Conservation (phyloP, 1,284 basidiomycete species). For the Moesziomyces globuligerus region DNA sequence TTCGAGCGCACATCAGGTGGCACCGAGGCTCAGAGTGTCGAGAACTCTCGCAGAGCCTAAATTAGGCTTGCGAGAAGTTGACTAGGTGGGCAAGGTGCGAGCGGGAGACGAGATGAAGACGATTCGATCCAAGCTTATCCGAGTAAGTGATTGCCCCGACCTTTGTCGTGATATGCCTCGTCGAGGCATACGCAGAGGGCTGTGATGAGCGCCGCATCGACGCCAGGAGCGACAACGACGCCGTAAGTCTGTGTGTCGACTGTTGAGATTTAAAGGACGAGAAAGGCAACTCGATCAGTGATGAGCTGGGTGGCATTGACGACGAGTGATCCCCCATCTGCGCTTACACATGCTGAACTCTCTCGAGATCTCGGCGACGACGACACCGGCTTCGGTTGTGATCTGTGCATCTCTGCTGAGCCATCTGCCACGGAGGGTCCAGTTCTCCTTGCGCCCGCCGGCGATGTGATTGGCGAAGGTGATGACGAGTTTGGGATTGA, state of each 20-base stretch:
- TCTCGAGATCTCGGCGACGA: slow-evolving; percentile 36
- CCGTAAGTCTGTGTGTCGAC: slow-evolving; percentile 60
- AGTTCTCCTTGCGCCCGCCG: slow-evolving; percentile 15
- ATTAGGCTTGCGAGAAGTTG: no score
- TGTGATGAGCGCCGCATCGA: slow-evolving; percentile 69
- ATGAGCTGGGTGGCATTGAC: no score
- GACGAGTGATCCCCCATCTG: no score
- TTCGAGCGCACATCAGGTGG: no score
- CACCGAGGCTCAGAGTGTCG: no score
- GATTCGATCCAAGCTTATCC: no score
- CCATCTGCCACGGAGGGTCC: slow-evolving; percentile 29
- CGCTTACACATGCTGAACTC: slow-evolving; percentile 39
- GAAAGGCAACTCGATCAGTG: no score
- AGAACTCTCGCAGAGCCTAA: no score
- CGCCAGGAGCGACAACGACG: slow-evolving; percentile 68
- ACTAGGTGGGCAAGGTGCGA: no score
- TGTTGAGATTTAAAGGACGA: background rate
- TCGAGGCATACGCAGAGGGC: slow-evolving; percentile 69
- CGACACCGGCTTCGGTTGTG: slow-evolving; percentile 25
- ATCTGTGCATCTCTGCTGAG: slow-evolving; percentile 31
- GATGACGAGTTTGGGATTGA: slow-evolving; percentile 36
- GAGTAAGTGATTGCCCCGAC: no score
- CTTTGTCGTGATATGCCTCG: slow-evolving; percentile 50
- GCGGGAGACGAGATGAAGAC: no score
- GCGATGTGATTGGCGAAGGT: slow-evolving; percentile 36